These are phyloP conservation scores for Candida caryicola DNA, from an alignment of 805 yeast genomes.

Conservation along the genomic window DNA sequence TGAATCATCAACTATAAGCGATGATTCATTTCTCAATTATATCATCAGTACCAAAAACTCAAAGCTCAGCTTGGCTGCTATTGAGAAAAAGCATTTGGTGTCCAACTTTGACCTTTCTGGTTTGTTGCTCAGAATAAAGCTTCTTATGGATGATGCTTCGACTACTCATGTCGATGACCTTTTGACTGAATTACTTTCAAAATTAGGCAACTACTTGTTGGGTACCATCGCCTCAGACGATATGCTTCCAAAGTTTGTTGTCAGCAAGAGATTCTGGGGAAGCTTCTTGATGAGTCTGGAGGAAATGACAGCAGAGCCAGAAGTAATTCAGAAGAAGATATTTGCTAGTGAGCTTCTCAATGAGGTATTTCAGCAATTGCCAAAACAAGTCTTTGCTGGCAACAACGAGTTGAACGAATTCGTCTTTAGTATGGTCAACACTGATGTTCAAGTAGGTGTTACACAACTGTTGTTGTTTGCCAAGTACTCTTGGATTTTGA, in stretches of 20 bases:
- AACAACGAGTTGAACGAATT: constrained; percentile 11
- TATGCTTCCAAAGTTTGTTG: constrained; percentile 13
- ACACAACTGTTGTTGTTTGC: constrained; percentile 16
- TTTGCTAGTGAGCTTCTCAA: constrained; percentile 30
- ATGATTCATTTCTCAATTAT: constrained; percentile 12
- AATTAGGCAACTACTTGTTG: constrained; percentile 39
- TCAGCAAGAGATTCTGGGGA: constrained; percentile 28
- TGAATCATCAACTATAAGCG: background rate
- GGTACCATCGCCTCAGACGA: constrained; percentile 11
- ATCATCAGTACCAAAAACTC: constrained; percentile 11
- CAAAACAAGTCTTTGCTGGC: constrained; percentile 2
- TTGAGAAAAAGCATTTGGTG: constrained; percentile 35
- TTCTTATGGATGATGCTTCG: constrained; percentile 23
- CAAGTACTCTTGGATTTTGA: constrained; percentile 26
- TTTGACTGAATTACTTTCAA: constrained; percentile 39
- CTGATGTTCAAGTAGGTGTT: background rate
- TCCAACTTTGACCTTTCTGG: constrained; percentile 49
- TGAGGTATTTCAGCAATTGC: constrained; percentile 35
- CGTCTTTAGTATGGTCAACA: constrained; percentile 10
- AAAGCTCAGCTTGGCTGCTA: constrained; percentile 1
- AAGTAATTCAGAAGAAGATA: constrained; percentile 18
- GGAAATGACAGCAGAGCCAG: background rate
- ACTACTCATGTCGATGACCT: constrained; percentile 18
- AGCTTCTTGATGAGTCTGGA: constrained; percentile 8
- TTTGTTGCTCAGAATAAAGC: constrained; percentile 37